These are phyloP conservation scores for Calonectria naviculata DNA, from an alignment of 2,329 filamentous ascomycete species.

Conservation along the genomic window DNA sequence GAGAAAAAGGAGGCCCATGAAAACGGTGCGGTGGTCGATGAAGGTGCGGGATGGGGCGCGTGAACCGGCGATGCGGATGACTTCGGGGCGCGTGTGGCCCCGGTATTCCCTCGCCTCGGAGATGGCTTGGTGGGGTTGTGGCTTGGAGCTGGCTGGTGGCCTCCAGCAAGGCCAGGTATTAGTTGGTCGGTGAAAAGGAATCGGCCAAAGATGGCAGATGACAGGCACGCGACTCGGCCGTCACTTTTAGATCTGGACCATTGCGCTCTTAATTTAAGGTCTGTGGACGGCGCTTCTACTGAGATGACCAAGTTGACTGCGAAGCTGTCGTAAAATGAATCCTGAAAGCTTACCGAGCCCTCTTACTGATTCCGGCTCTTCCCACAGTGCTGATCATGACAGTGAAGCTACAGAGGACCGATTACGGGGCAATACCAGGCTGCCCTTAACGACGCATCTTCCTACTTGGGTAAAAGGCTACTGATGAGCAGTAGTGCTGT, in stretches of 20 bases:
- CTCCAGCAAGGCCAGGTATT: background rate
- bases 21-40: slow-evolving; percentile 29
- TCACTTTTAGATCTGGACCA: background rate
- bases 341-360: background rate
- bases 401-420: background rate
- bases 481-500: background rate
- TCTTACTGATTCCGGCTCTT: slow-evolving; percentile 7
- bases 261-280: background rate
- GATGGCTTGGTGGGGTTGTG: slow-evolving; percentile 25
- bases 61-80: slow-evolving; percentile 45
- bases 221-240: background rate
- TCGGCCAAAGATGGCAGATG: background rate
- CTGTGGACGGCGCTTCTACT: background rate
- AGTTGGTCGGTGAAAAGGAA: slow-evolving; percentile 2
- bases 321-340: background rate
- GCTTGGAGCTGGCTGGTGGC: slow-evolving; percentile 9
- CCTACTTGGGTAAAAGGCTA: background rate
- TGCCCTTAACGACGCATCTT: background rate
- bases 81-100: slow-evolving; percentile 43
- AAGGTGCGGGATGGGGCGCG: slow-evolving; percentile 37
- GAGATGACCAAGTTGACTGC: background rate
- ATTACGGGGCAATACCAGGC: background rate
- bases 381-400: background rate
- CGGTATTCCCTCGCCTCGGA: slow-evolving; percentile 27
- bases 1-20: slow-evolving; percentile 10